Evolutionary conservation across 2,329 filamentous ascomycete genomes (phyloP).

Genomic region (Dothideomycetes sp.): DNA sequence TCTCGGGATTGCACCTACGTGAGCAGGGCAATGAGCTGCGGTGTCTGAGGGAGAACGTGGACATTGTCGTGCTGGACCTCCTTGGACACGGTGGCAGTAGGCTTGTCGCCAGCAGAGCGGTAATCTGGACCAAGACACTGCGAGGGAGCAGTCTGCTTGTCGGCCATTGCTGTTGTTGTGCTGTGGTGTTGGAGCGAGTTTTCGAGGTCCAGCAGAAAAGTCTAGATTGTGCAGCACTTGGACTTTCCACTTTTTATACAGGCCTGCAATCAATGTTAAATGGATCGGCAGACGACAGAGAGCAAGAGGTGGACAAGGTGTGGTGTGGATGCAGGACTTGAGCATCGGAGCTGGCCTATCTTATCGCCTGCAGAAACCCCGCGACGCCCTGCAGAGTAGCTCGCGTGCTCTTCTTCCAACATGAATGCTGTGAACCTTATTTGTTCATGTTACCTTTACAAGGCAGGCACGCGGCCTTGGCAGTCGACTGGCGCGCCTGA

Average conservation of each 20-base stretch:
- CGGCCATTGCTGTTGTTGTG: background rate
- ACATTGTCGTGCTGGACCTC: slow-evolving; percentile 76
- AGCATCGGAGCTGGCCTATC: too few relatives aligned
- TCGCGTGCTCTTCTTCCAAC: too few relatives aligned
- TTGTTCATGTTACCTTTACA: too few relatives aligned
- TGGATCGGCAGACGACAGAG: background rate
- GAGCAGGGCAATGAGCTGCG: slow-evolving; percentile 90
- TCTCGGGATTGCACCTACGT: slow-evolving; percentile 68
- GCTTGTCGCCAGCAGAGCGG: slow-evolving; percentile 60
- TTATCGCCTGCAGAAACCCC: too few relatives aligned
- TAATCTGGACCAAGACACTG: slow-evolving; percentile 73
- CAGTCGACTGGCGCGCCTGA: too few relatives aligned
- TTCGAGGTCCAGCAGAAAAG: too few relatives aligned
- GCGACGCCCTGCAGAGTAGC: too few relatives aligned
- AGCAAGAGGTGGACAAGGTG: background rate
- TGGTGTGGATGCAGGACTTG: background rate
- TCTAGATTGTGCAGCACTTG: too few relatives aligned
- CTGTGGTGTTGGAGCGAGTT: background rate
- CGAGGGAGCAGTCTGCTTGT: slow-evolving; percentile 21
- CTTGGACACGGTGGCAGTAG: slow-evolving; percentile 79
- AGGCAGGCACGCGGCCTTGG: too few relatives aligned
- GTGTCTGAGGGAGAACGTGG: slow-evolving; percentile 80
- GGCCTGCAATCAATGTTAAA: background rate
- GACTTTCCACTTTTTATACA: too few relatives aligned
- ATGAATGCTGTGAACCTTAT: too few relatives aligned